These are phyloP conservation scores for Neophaeococcomyces mojaviensis DNA, from an alignment of 2,329 filamentous ascomycete species.

Conservation along the genomic window DNA sequence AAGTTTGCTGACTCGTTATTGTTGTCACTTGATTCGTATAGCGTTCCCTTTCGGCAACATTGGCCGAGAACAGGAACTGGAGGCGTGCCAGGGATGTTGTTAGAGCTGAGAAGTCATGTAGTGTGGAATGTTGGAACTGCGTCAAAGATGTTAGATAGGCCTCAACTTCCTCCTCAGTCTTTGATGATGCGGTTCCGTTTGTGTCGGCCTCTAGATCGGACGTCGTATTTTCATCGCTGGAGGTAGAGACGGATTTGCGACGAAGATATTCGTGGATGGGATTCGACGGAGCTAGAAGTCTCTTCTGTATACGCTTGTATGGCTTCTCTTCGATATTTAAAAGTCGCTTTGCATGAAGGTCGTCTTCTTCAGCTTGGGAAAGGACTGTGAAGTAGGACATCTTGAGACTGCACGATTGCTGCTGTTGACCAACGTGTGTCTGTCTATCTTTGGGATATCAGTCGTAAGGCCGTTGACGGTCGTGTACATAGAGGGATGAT, in stretches of 20 bases:
- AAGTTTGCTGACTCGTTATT: constrained; percentile 70
- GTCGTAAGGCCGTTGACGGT: too few species aligned
- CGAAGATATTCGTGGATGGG: constrained; percentile 40
- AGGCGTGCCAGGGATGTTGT: constrained; percentile 71
- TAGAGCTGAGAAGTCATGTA: constrained; percentile 81
- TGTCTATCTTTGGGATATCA: background rate
- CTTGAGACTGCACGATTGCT: background rate
- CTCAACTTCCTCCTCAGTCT: constrained; percentile 9
- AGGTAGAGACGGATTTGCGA: constrained; percentile 48
- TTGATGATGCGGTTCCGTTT: constrained; percentile 27
- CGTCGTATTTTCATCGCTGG: constrained; percentile 33
- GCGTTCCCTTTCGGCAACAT: constrained; percentile 71
- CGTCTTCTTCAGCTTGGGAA: constrained; percentile 42
- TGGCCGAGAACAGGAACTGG: constrained; percentile 77
- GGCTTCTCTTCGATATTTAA: constrained; percentile 87
- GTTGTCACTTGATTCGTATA: constrained; percentile 73
- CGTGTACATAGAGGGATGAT: too few species aligned
- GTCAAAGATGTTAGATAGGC: constrained; percentile 40
- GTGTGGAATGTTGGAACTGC: constrained; percentile 74
- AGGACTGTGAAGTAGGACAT: constrained; percentile 3
- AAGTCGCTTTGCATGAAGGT: constrained; percentile 79
- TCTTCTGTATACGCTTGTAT: constrained; percentile 80
- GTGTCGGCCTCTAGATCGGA: constrained; percentile 37
- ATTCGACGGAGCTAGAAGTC: constrained; percentile 62
- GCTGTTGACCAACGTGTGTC: background rate